Percentiles rank a stretch among this genome's conserved stretches.
These are phyloP conservation scores for Tolypocladium ovalisporum DNA, from an alignment of 2,329 filamentous ascomycete species.

Conservation along the genomic window DNA sequence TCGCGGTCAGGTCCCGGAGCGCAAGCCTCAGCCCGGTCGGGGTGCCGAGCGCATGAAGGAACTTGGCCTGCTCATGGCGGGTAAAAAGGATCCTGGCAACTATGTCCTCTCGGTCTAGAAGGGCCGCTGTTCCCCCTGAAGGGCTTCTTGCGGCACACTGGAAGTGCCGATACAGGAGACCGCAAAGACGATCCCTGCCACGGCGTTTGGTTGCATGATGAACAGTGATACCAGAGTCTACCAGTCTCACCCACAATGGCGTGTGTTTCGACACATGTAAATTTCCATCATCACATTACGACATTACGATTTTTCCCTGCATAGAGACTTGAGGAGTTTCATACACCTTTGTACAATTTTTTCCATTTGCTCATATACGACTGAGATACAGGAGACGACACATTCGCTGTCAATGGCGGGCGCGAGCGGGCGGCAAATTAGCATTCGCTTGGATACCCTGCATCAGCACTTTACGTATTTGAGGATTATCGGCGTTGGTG, in stretches of 20 bases:
- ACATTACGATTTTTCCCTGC: conserved; percentile 1
- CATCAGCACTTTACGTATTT: conserved; percentile 15
- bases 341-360: conserved; percentile 6
- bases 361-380: conserved; percentile 2
- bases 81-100: conserved; percentile 62
- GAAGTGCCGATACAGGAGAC: background rate
- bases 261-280: background rate
- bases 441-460: conserved; percentile 22
- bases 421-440: conserved; percentile 6
- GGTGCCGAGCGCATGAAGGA: conserved; percentile 79
- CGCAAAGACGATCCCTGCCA: background rate
- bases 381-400: background rate
- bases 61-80: conserved; percentile 79
- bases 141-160: background rate
- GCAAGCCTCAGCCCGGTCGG: conserved; percentile 67
- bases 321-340: background rate
- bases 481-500: conserved; percentile 16
- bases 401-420: conserved; percentile 6
- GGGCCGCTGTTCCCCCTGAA: conserved; percentile 3
- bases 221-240: background rate
- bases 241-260: background rate
- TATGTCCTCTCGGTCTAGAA: conserved; percentile 64
- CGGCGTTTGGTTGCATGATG: background rate
- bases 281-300: conserved; percentile 1
- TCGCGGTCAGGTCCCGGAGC: conserved; percentile 51